Evolutionary conservation across 1,284 basidiomycete genomes (phyloP).

Genomic region (Ceratobasidium sp.): DNA sequence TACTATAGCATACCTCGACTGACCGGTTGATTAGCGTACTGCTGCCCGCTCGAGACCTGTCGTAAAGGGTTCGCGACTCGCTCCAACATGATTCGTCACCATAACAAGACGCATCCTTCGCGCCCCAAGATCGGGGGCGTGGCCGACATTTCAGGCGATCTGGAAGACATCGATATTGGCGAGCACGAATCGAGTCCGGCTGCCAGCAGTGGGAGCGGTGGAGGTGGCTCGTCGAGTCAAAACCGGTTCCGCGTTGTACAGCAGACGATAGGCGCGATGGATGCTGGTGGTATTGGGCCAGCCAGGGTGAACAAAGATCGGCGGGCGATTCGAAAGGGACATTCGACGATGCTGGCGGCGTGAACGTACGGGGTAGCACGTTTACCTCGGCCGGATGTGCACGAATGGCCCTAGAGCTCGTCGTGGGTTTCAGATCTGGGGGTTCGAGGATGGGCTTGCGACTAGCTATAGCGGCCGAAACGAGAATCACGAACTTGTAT

Average conservation of each 20-base stretch:
- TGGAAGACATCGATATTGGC: slow-evolving; percentile 1
- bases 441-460: neutral
- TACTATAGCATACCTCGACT: neutral
- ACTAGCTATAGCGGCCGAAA: slow-evolving; percentile 22
- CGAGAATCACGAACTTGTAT: slow-evolving; percentile 10
- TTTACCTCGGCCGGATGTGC: neutral
- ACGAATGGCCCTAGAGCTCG: slow-evolving; percentile 13
- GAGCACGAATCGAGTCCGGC: slow-evolving; percentile 20
- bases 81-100: slow-evolving; percentile 43
- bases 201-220: neutral
- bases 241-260: slow-evolving; percentile 37
- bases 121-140: slow-evolving; percentile 42
- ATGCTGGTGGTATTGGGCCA: slow-evolving; percentile 18
- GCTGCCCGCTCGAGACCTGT: slow-evolving; percentile 40
- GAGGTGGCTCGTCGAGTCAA: slow-evolving; percentile 17
- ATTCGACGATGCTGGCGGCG: neutral
- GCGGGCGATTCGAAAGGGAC: slow-evolving; percentile 21
- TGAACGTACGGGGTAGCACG: neutral
- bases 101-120: slow-evolving; percentile 40
- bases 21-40: slow-evolving; percentile 23
- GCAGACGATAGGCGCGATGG: slow-evolving; percentile 3
- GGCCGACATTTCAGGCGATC: slow-evolving; percentile 15
- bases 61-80: slow-evolving; percentile 42
- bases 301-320: slow-evolving; percentile 23
- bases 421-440: neutral